Conservation (phyloP, 1,284 basidiomycete genomes). For the Microbotryum violaceum region DNA sequence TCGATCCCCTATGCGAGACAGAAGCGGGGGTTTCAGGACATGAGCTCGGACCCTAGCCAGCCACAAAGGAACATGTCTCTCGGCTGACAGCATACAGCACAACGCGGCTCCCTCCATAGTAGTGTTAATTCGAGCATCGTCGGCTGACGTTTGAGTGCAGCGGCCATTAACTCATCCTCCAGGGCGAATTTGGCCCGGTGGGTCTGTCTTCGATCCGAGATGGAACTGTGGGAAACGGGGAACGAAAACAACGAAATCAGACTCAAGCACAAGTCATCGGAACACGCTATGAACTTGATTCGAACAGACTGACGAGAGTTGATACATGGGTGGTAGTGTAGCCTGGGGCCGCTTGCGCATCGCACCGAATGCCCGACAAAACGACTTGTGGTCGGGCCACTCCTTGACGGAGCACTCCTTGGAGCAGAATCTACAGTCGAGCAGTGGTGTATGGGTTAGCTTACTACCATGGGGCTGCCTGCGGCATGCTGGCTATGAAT, state of each 20-base stretch:
- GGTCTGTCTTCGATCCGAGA: not conserved
- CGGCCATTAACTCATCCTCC: conserved; percentile 15
- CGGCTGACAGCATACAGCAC: conserved; percentile 8
- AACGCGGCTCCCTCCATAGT: conserved; percentile 11
- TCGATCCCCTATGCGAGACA: not conserved
- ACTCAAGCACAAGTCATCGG: too few relatives aligned
- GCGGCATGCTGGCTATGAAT: too few relatives aligned
- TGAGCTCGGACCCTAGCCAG: too few relatives aligned
- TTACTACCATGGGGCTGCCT: too few relatives aligned
- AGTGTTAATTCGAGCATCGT: conserved; percentile 8
- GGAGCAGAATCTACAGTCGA: conserved; percentile 7
- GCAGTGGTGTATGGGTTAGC: too few relatives aligned
- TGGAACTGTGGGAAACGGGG: not conserved
- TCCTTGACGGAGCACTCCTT: conserved; percentile 4
- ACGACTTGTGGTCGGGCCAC: conserved; percentile 18
- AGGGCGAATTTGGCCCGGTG: conserved; percentile 6
- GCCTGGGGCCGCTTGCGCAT: conserved; percentile 7
- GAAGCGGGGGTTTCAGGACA: too few relatives aligned
- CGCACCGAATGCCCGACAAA: conserved; percentile 10
- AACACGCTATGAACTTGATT: too few relatives aligned
- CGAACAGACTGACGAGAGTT: not conserved
- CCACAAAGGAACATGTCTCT: too few relatives aligned
- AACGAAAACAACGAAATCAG: not conserved
- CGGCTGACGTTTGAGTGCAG: conserved; percentile 6
- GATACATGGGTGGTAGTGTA: conserved; percentile 1